These are phyloP conservation scores for Peronospora destructor DNA, from an alignment of 352 stramenopile genomes.

Conservation along the genomic window DNA sequence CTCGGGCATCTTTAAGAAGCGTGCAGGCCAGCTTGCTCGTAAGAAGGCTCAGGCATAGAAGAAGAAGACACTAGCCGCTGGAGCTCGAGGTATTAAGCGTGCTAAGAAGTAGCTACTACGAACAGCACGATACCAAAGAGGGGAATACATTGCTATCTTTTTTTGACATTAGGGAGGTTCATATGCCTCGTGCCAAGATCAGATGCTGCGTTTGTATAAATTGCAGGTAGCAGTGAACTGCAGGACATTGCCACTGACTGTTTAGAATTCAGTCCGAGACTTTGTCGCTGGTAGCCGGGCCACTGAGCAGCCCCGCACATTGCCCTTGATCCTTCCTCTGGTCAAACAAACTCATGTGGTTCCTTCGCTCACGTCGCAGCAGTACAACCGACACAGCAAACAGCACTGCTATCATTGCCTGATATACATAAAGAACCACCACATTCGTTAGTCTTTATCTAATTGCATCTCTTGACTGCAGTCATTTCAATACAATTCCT, in stretches of 20 bases:
- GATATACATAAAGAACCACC: neutral
- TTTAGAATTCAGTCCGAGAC: slow-evolving; percentile 27
- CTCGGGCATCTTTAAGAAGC: slow-evolving; percentile 74
- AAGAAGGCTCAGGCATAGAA: slow-evolving; percentile 35
- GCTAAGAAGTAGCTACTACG: slow-evolving; percentile 17
- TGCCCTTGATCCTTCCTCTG: slow-evolving; percentile 58
- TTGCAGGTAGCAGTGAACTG: neutral
- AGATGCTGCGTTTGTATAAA: slow-evolving; percentile 7
- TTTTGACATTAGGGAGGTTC: slow-evolving; percentile 15
- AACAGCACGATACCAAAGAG: neutral
- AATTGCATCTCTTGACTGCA: neutral
- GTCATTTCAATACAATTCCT: slow-evolving; percentile 1
- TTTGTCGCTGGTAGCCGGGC: slow-evolving; percentile 26
- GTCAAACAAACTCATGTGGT: slow-evolving; percentile 77
- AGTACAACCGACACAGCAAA: slow-evolving; percentile 41
- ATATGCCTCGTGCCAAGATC: neutral
- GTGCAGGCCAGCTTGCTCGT: slow-evolving; percentile 41
- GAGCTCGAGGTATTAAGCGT: slow-evolving; percentile 18
- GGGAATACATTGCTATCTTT: slow-evolving; percentile 19
- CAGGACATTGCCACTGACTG: neutral
- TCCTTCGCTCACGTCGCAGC: slow-evolving; percentile 55
- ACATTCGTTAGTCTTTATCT: slow-evolving; percentile 2
- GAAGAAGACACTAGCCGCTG: slow-evolving; percentile 16
- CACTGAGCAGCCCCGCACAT: slow-evolving; percentile 35
- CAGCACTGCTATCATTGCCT: slow-evolving; percentile 50